Conservation (phyloP, 345 rosid species). For the Hibiscus tridactylites region DNA sequence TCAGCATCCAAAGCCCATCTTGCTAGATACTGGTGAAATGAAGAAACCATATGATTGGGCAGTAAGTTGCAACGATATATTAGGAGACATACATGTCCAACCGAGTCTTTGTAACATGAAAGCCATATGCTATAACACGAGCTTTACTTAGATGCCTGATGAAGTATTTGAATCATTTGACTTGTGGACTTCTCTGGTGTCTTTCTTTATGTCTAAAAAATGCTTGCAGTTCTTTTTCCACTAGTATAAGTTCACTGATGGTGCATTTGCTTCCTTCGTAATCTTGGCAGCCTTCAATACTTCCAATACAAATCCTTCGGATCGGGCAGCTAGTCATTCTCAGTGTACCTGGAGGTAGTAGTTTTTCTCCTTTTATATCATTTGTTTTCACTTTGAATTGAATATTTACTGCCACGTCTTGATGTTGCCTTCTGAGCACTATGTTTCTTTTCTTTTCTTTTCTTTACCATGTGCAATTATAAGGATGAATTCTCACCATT, state of each 20-base stretch:
- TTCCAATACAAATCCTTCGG: slow-evolving; percentile 81
- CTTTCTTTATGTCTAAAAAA: background rate
- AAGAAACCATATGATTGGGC: slow-evolving; percentile 93
- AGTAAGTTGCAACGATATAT: slow-evolving; percentile 37
- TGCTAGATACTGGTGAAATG: slow-evolving; percentile 99
- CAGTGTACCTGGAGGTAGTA: slow-evolving; percentile 86
- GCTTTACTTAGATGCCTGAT: background rate
- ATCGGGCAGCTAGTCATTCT: slow-evolving; percentile 93
- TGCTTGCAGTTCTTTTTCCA: background rate
- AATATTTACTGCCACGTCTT: too few relatives aligned
- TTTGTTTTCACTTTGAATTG: background rate
- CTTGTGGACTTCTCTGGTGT: background rate
- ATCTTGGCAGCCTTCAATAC: slow-evolving; percentile 79
- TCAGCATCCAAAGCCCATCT: slow-evolving; percentile 88
- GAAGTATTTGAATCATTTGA: background rate
- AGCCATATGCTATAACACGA: background rate
- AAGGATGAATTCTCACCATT: background rate
- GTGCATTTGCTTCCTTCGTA: slow-evolving; percentile 11
- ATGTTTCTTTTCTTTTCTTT: too few relatives aligned
- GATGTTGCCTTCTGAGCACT: too few relatives aligned
- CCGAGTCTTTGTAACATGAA: background rate
- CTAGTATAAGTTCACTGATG: background rate
- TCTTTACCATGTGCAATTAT: too few relatives aligned
- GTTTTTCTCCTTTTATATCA: background rate
- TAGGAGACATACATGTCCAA: background rate